Conservation (phyloP, 257 asterid species). For the Gentiana straminea region DNA sequence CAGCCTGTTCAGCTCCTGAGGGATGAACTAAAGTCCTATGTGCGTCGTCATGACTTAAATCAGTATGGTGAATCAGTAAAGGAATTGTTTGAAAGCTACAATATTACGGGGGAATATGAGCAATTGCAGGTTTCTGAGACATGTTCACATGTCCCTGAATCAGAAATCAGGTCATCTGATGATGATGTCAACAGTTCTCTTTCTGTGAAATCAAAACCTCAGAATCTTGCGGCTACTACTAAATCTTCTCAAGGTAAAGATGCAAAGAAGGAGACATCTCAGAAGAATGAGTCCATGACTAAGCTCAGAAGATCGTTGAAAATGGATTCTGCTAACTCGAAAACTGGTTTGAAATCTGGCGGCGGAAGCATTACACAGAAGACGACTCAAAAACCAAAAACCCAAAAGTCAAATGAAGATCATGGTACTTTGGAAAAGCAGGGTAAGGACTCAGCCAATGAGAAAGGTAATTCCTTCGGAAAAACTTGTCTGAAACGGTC, state of each 20-base stretch:
- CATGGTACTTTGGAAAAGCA: conserved; percentile 39
- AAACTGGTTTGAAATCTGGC: conserved; percentile 27
- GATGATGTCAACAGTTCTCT: conserved; percentile 55
- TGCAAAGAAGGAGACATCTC: conserved; percentile 18
- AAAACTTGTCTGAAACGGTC: too few relatives aligned
- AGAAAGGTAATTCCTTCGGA: conserved; percentile 32
- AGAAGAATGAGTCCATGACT: conserved; percentile 16
- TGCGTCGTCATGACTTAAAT: conserved; percentile 39
- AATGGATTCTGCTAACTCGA: conserved; percentile 28
- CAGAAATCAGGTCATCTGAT: conserved; percentile 46
- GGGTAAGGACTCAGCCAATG: conserved; percentile 39
- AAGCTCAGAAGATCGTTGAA: conserved; percentile 28
- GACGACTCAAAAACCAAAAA: conserved; percentile 40
- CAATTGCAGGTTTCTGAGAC: conserved; percentile 46
- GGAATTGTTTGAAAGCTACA: conserved; percentile 54
- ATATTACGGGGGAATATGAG: conserved; percentile 43
- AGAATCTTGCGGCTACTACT: conserved; percentile 19
- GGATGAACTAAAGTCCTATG: conserved; percentile 65
- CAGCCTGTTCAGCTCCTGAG: conserved; percentile 72
- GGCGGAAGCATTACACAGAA: conserved; percentile 26
- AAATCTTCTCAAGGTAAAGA: conserved; percentile 27
- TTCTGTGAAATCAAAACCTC: conserved; percentile 19
- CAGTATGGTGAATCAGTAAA: conserved; percentile 47
- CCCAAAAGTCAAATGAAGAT: conserved; percentile 31
- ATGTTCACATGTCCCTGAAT: conserved; percentile 48